Base-by-base conservation (phyloP, 1,284 basidiomycete genomes). In the Leccinum fallax region DNA sequence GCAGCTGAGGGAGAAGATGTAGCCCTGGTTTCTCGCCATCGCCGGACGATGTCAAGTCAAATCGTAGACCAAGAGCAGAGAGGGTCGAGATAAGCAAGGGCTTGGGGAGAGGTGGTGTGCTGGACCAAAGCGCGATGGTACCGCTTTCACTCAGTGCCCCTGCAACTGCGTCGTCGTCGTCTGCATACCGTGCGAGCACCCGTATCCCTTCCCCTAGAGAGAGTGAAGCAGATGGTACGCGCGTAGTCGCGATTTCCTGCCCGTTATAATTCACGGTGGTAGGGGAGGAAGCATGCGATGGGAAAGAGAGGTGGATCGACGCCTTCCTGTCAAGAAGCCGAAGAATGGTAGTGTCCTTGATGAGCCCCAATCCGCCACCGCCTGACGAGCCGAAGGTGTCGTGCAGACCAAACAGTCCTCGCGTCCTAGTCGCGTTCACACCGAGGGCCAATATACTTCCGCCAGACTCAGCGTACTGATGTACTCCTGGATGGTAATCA, bases 371-470 rank as follows among this genome's bases (percentile, higher is more conserved):
- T 38, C 69, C 64, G 34, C 24, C 28, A 9, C 62, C 30, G 30
- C 30, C 66, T 3, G 11, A 55, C 2, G 57, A 62, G 13, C 60
- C 62, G 8, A 72, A 48, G 7, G 61, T 28, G 11, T 64, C 61
- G 9, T 72, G 28, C 26, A 66, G 53, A 51, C 69, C 72, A 26
- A 75, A 62, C 10, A 66, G 28, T 6, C 64, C 66, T 24, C 65
- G 65, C 1, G 68, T 63, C 62, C 58, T 60, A 28, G 21, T 66
- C 11, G 63, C 65, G 21, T 85, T 83, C 4, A 85, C 86, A 59
- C 87, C 88, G 24, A 94, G 80, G 6, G 85, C 87, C 7, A 94
- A 74, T 64, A 86, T 87, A 32, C 77, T 76, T 4, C 95, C 95
- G 1, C 95, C 92, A 6, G 77, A 69, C 55, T 86, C 79, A 9